Conservation (phyloP, 257 asterid genomes). For the Cruciata laevipes region DNA sequence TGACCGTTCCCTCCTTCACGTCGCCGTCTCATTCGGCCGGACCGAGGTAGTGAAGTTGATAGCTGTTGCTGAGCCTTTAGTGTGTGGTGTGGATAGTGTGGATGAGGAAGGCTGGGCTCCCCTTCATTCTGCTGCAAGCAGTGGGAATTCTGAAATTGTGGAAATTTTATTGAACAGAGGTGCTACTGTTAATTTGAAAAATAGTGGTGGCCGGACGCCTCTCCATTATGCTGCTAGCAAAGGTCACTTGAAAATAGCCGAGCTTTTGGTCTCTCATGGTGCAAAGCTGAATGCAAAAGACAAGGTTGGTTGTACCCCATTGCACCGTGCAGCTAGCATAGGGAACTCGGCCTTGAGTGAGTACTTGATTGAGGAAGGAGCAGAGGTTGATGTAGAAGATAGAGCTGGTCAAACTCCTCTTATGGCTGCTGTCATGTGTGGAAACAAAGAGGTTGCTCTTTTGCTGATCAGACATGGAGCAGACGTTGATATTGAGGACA, state of each 20-base stretch:
- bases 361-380: constrained; percentile 90
- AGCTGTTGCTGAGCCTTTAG: constrained; percentile 50
- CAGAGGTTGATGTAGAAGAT: constrained; percentile 81
- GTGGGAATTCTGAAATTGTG: constrained; percentile 60
- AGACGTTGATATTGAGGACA: constrained; percentile 72
- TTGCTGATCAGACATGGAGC: constrained; percentile 95
- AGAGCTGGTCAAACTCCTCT: constrained; percentile 88
- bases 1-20: constrained; percentile 83
- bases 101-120: constrained; percentile 99
- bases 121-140: constrained; percentile 87
- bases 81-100: constrained; percentile 44
- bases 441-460: constrained; percentile 74
- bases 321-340: constrained; percentile 98
- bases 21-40: constrained; percentile 69
- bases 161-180: constrained; percentile 68
- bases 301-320: constrained; percentile 93
- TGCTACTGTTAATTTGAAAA: constrained; percentile 68
- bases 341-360: constrained; percentile 66
- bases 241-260: constrained; percentile 70
- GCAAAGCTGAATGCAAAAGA: constrained; percentile 83
- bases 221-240: constrained; percentile 99
- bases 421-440: constrained; percentile 78
- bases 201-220: constrained; percentile 84
- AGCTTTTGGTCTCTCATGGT: constrained; percentile 61
- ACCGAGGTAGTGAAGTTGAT: constrained; percentile 70